Conservation (phyloP, 192 early-diverging fungal genomes). For the Linnemannia exigua region DNA sequence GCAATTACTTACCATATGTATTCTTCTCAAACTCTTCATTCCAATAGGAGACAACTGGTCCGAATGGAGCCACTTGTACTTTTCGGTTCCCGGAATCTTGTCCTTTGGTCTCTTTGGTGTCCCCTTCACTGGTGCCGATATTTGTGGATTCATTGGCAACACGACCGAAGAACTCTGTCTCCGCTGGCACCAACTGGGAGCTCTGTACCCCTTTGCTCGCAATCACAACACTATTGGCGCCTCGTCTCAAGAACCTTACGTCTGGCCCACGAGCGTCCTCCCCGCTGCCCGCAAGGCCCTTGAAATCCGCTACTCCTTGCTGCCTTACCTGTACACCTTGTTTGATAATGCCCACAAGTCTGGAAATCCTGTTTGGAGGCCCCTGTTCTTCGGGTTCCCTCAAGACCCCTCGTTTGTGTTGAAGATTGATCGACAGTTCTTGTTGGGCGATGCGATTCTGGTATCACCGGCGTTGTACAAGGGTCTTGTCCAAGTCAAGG, state of each 20-base stretch:
- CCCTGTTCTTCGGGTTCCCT: slow-evolving; percentile 69
- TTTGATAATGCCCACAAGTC: slow-evolving; percentile 62
- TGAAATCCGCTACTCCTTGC: slow-evolving; percentile 67
- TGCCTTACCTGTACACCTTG: slow-evolving; percentile 75
- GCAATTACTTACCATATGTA: background rate
- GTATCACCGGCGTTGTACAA: slow-evolving; percentile 70
- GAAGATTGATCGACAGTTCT: slow-evolving; percentile 70
- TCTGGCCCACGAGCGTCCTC: slow-evolving; percentile 66
- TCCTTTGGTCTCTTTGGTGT: slow-evolving; percentile 80
- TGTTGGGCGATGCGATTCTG: slow-evolving; percentile 70
- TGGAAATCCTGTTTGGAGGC: slow-evolving; percentile 69
- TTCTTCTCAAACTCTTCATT: too few relatives aligned
- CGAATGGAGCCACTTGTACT: slow-evolving; percentile 67
- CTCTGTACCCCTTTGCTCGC: slow-evolving; percentile 74
- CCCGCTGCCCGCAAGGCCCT: slow-evolving; percentile 68
- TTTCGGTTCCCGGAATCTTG: slow-evolving; percentile 73
- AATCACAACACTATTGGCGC: slow-evolving; percentile 71
- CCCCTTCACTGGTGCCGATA: slow-evolving; percentile 78
- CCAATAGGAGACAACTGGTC: slow-evolving; percentile 74
- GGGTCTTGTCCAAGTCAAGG: slow-evolving; percentile 64
- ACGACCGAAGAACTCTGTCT: slow-evolving; percentile 74
- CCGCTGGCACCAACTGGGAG: slow-evolving; percentile 74
- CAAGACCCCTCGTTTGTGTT: slow-evolving; percentile 25
- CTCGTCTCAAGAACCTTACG: slow-evolving; percentile 72
- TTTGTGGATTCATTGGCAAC: slow-evolving; percentile 76